Evolutionary conservation across 225 moss, liverwort and hornwort genomes (phyloP), one percentile per base, ranked within the genome.

Genomic region (Pseudisothecium myosuroides): DNA sequence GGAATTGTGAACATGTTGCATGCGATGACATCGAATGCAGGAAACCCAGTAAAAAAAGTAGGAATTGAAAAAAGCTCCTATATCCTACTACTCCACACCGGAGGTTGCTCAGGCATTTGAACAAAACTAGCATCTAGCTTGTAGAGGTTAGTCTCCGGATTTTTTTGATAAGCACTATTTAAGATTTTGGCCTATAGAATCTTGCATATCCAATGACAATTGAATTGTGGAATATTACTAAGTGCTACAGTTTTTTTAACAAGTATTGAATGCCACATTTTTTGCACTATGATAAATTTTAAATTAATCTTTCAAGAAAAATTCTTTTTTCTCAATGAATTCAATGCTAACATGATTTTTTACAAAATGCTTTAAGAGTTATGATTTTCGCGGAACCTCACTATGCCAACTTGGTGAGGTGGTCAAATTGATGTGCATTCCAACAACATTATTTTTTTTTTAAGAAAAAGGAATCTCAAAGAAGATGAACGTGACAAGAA

Each of bases 91-190:
- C 14, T 69, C 69, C 13, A 69, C 2, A 1, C 0, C 0, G 4
- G 0, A 2, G 14, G 14, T 7, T 13, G 14, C 26, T 71, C 71
- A 26, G 26, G 14, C 14, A 26, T 24, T 71, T 26, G 4, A 4
- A 71, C 5, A 41, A 26, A 71, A 71, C 0, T 41, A 4, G 39
- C 39, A 69, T 23, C 24, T 8, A 41, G 1, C 71, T 0, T 71
- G 0, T 26, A 26, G 8, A 2, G 14, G 14, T 41, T 4, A 71
- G 2, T 41, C 5, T 37, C n/a, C 10, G 3, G 2, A 2, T 8
- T 39, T 13, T 26, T 23, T 23, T 69, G 2, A 14, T 6, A 41
- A 26, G 5, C 5, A 14, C 24, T 14, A 14, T 8, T 69, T 39
- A 12, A 69, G 14, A 39, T 39, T 39, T 39, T 69, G 7, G 39